Evolutionary conservation across 192 early-diverging fungal species (phyloP).

Genomic region (Dimargaris verticillata): DNA sequence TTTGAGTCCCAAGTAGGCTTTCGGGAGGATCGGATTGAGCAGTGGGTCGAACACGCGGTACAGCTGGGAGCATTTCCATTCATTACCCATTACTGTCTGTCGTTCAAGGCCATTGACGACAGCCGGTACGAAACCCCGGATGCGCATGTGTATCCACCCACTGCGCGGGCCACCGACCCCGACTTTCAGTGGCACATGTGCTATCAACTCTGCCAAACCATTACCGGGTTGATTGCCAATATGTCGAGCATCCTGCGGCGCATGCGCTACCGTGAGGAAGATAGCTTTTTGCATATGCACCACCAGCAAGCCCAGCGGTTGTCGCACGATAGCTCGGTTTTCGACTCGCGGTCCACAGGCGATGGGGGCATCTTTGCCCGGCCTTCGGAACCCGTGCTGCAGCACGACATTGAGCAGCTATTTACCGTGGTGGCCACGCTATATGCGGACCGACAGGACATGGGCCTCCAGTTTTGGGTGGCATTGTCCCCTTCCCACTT

Average conservation of each 20-base stretch:
- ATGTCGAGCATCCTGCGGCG: constrained; percentile 39
- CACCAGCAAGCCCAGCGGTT: constrained; percentile 19
- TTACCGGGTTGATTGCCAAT: constrained; percentile 33
- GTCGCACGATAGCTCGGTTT: not conserved
- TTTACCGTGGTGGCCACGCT: constrained; percentile 54
- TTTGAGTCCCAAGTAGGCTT: constrained; percentile 26
- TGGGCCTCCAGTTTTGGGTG: constrained; percentile 53
- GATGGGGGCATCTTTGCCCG: constrained; percentile 12
- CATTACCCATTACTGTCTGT: constrained; percentile 43
- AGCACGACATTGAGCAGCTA: constrained; percentile 50
- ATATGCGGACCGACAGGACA: constrained; percentile 59
- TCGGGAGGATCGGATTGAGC: constrained; percentile 27
- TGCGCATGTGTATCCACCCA: constrained; percentile 18
- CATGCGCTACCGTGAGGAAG: constrained; percentile 55
- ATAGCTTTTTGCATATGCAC: constrained; percentile 28
- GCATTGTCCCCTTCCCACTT: constrained; percentile 8
- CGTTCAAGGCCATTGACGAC: constrained; percentile 25
- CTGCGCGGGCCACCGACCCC: constrained; percentile 15
- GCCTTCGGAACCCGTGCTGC: constrained; percentile 15
- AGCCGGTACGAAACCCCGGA: constrained; percentile 21
- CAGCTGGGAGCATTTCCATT: constrained; percentile 40
- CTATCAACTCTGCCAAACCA: constrained; percentile 29
- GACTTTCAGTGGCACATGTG: constrained; percentile 36
- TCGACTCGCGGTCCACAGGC: too few relatives aligned
- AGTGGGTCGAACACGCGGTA: constrained; percentile 35